Base-by-base conservation (phyloP, 1,139 yeast genomes). In the Magnusiomyces suaveolens region DNA sequence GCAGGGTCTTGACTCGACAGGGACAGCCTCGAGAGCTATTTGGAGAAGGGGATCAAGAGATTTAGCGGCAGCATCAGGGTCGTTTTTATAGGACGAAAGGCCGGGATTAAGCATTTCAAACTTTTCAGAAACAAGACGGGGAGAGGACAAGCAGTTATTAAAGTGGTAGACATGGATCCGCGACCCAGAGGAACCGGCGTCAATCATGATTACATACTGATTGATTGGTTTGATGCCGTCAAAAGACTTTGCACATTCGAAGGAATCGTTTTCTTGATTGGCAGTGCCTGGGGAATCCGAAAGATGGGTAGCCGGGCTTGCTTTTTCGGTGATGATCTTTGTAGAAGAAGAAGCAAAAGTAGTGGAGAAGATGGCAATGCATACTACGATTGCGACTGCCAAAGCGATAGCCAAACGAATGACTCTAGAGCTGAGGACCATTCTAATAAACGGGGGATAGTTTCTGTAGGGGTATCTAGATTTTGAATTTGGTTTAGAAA, bases 101-200 rank as follows among this genome's bases (percentile, higher is more conserved):
- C 97, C 97, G 0, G 96, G 96, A 60, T 86, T 82, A 62, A 84
- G 74, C 92, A 85, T 87, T 65, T 87, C 77, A 66, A 88, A 89
- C 49, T 75, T 78, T 70, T 89, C 96, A 48, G 77, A 73, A 56
- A 85, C 71, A 60, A 89, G 77, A 56, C 72, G 74, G 48, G 96
- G 96, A 52, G 92, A 90, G 51, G 84, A 77, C 50, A 73, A 75
- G 66, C 95, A 84, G 39, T 86, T 79, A 69, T 87, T 83, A 70
- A 89, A 89, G 63, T 84, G 83, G 69, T 88, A 89, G 39, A 89
- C 82, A 68, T 89, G 96, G 41, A 89, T 84, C 70, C 97, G 79
- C 16, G 96, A 87, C 23, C 97, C 97, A 8, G 95, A 84, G 4
- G 96, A 87, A 18, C 97, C 97, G 4, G 97, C 97, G 72, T 89